phyloP scores from a whole-genome alignment of 495 filamentous ascomycete genomes.

The Umbilicaria muhlenbergii region DNA sequence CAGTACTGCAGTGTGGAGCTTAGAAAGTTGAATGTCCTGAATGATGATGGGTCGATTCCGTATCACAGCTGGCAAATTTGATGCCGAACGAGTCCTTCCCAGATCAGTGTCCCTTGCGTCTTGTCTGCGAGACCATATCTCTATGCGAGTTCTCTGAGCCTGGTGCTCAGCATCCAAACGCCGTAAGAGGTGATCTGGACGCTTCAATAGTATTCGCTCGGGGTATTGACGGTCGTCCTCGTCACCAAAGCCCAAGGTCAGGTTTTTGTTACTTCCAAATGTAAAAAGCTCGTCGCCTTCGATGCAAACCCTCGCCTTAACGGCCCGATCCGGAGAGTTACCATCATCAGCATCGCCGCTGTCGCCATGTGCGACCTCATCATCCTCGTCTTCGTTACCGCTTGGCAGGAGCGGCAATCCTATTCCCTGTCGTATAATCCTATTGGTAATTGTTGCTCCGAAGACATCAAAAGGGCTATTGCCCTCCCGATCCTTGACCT shows the following conservation, averaged over 20 bases:
- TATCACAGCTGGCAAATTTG: slow-evolving; percentile 51
- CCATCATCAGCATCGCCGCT: slow-evolving; percentile 22
- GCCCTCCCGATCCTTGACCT: slow-evolving; percentile 89
- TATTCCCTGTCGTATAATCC: slow-evolving; percentile 24
- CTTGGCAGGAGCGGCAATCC: slow-evolving; percentile 5
- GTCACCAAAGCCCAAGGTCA: slow-evolving; percentile 81
- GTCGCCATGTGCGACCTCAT: slow-evolving; percentile 22
- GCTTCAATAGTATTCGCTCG: slow-evolving; percentile 59
- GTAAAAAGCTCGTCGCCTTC: slow-evolving; percentile 77
- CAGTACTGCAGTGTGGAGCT: slow-evolving; percentile 79
- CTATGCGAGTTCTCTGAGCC: slow-evolving; percentile 7
- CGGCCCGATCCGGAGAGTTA: slow-evolving; percentile 7
- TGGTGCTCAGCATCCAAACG: slow-evolving; percentile 50
- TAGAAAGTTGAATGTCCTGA: slow-evolving; percentile 70
- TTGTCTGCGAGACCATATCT: neutral
- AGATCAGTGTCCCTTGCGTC: neutral
- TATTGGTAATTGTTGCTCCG: slow-evolving; percentile 58
- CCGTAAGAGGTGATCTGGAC: slow-evolving; percentile 65
- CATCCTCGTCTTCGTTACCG: slow-evolving; percentile 21
- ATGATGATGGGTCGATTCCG: slow-evolving; percentile 53
- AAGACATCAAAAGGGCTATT: slow-evolving; percentile 91
- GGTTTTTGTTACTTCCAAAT: slow-evolving; percentile 90
- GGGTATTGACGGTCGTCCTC: slow-evolving; percentile 89
- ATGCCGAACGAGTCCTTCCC: slow-evolving; percentile 12
- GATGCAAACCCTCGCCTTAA: slow-evolving; percentile 24